A percentile compares a stretch with the other conserved stretches of the same genome.
phyloP scores from a whole-genome alignment of 2,329 filamentous ascomycete genomes.

The Aspergillus cejpii region DNA sequence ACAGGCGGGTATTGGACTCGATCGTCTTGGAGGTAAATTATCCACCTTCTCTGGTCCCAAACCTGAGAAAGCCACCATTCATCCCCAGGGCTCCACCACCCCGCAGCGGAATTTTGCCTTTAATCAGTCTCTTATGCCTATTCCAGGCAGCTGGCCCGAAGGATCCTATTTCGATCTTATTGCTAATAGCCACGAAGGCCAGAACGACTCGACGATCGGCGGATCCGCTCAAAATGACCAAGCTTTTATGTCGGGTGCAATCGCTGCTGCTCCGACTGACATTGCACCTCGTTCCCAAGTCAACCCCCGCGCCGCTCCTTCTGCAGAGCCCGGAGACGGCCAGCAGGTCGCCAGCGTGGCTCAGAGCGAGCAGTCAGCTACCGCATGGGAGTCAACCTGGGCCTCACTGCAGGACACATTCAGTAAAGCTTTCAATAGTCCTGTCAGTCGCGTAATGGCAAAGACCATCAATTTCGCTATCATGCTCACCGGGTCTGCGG shows the following conservation, averaged over 20 bases:
- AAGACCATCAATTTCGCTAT: neutral
- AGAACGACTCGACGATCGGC: neutral
- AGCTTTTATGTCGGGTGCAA: no score
- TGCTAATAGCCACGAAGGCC: neutral
- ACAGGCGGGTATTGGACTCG: neutral
- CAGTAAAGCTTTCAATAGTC: neutral
- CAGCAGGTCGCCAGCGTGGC: neutral
- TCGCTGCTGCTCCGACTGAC: no score
- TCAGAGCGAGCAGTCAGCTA: no score
- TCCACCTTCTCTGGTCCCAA: neutral
- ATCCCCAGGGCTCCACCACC: neutral
- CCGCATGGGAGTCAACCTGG: no score
- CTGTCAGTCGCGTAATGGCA: neutral
- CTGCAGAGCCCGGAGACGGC: neutral
- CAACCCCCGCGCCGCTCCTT: neutral
- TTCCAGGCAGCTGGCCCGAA: conserved; percentile 5
- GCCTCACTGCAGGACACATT: neutral
- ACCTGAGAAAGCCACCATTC: neutral
- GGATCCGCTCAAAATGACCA: no score
- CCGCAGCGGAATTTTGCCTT: neutral
- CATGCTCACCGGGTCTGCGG: neutral
- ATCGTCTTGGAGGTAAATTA: neutral
- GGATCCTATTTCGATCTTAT: neutral
- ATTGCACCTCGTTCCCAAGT: neutral
- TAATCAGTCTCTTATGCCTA: neutral